phyloP scores from a whole-genome alignment of 2,329 filamentous ascomycete genomes.

The Paraconiothyrium brasiliense region DNA sequence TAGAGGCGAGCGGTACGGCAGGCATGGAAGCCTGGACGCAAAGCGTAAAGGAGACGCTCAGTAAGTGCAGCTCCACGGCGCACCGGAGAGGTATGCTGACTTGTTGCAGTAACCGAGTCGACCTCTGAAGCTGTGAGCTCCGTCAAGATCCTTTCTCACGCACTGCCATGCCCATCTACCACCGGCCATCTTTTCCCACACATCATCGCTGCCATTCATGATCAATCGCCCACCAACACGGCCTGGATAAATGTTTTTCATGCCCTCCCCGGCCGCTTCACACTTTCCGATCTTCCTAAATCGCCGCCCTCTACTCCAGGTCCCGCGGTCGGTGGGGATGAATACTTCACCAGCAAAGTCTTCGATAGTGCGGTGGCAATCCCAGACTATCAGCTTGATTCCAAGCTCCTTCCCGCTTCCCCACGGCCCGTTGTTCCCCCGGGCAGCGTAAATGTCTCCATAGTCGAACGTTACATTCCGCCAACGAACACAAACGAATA shows the following conservation, averaged over 20 bases:
- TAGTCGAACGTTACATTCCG: slow-evolving; percentile 73
- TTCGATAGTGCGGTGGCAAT: slow-evolving; percentile 70
- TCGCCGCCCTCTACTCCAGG: slow-evolving; percentile 70
- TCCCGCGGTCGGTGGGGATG: slow-evolving; percentile 60
- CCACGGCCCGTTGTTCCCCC: slow-evolving; percentile 68
- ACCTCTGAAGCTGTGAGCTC: slow-evolving; percentile 48
- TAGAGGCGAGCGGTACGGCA: slow-evolving; percentile 31
- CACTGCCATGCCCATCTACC: slow-evolving; percentile 64
- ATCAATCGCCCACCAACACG: slow-evolving; percentile 60
- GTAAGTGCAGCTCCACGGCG: slow-evolving; percentile 33
- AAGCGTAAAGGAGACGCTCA: slow-evolving; percentile 40
- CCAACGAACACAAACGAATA: slow-evolving; percentile 68
- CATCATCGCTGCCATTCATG: slow-evolving; percentile 65
- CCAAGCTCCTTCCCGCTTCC: slow-evolving; percentile 59
- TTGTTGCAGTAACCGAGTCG: slow-evolving; percentile 42
- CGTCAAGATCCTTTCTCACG: slow-evolving; percentile 68
- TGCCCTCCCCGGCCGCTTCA: slow-evolving; percentile 70
- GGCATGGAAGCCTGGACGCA: slow-evolving; percentile 45
- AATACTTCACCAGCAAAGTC: slow-evolving; percentile 70
- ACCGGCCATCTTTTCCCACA: slow-evolving; percentile 62
- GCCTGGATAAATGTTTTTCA: slow-evolving; percentile 72
- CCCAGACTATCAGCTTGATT: slow-evolving; percentile 65
- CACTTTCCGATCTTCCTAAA: slow-evolving; percentile 67
- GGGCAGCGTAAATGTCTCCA: slow-evolving; percentile 66
- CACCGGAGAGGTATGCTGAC: slow-evolving; percentile 20